phyloP scores from a whole-genome alignment of 306 rosid genomes.

The Carpinus fangiana region DNA sequence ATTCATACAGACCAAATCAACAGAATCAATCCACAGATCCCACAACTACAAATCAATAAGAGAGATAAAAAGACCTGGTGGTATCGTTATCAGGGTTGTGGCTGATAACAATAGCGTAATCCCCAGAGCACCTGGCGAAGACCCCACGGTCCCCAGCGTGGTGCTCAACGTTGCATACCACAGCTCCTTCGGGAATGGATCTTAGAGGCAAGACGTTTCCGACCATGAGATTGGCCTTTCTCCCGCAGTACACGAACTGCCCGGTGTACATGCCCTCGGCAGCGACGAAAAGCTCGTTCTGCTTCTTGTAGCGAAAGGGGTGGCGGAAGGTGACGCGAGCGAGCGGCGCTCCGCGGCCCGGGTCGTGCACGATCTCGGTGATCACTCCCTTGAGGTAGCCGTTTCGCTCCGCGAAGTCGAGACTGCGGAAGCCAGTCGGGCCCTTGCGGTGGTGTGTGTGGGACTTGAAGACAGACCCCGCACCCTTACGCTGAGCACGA shows the following conservation, averaged over 20 bases:
- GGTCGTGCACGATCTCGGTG: slow-evolving; percentile 45
- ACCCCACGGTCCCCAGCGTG: slow-evolving; percentile 50
- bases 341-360: slow-evolving; percentile 45
- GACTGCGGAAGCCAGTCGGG: slow-evolving; percentile 36
- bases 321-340: slow-evolving; percentile 47
- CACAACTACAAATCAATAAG: background rate
- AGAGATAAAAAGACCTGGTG: slow-evolving; percentile 22
- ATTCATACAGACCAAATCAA: background rate
- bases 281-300: slow-evolving; percentile 41
- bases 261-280: slow-evolving; percentile 48
- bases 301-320: slow-evolving; percentile 49
- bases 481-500: slow-evolving; percentile 56
- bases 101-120: slow-evolving; percentile 44
- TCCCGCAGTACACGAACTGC: slow-evolving; percentile 44
- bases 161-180: slow-evolving; percentile 47
- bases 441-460: slow-evolving; percentile 52
- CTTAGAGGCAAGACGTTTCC: slow-evolving; percentile 44
- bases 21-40: background rate
- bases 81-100: slow-evolving; percentile 54
- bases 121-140: slow-evolving; percentile 45
- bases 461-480: slow-evolving; percentile 48
- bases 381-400: slow-evolving; percentile 45
- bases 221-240: slow-evolving; percentile 39
- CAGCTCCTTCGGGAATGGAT: slow-evolving; percentile 52
- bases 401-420: slow-evolving; percentile 46